Base-by-base conservation (phyloP, 1,139 yeast genomes). In the Yamadazyma oceani region DNA sequence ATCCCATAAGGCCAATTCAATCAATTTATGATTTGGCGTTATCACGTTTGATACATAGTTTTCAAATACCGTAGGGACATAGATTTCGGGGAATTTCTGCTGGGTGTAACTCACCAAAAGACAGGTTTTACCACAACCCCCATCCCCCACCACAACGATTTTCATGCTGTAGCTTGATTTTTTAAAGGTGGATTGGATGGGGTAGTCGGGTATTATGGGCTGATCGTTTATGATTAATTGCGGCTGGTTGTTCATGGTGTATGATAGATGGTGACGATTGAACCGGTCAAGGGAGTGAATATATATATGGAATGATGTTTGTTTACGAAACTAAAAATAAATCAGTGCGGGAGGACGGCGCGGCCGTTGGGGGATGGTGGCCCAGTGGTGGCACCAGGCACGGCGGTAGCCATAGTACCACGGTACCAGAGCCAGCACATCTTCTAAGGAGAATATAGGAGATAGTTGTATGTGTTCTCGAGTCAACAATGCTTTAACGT, bases 101-200 rank as follows among this genome's bases (percentile, higher is more conserved):
- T 83, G 81, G 3, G 90, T 78, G 55, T 86, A 92, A n/a, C 90
- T 78, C 22, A 85, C 84, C 42, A 90, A 64, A 44, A 90, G 63
- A 49, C 95, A 85, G 0, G 97, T 90, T 60, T 90, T 90, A 23
- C 97, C 97, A 57, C 96, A 86, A 11, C 94, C 95, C 49, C 95
- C 95, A 58, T 90, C 97, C 4, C 97, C 97, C 4, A 90, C 96
- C 16, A 88, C 90, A 15, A 89, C 92, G 17, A 86, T 64, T 53
- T 86, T 85, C 62, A 80, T 68, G 45, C 72, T 70, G 43, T 72
- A 60, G 34, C 57, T 46, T 35, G 72, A 60, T 36, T 60, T 58
- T 41, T 64, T 64, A 48, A 63, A 57, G 28, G 55, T 51, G 11
- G 55, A 48, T 37, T 61, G 66, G 43, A 67, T 60, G 13, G 56